Percentiles rank a stretch among this genome's conserved stretches.
Conservation (phyloP, 176 grass and related monocot genomes). For the Elymus sibiricus region DNA sequence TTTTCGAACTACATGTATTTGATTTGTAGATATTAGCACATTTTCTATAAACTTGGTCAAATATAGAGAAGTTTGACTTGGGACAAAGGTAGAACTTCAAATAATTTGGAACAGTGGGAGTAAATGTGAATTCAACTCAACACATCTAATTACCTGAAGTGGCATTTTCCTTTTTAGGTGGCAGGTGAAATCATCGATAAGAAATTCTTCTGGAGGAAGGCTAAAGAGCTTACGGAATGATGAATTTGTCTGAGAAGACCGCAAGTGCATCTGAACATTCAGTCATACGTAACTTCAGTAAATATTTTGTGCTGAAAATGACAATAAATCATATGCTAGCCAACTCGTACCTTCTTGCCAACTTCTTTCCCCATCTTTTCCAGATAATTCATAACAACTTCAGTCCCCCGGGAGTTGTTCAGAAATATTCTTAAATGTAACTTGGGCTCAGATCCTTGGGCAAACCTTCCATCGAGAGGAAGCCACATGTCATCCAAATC, state of each 20-base stretch:
- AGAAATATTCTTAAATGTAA: conserved; percentile 77
- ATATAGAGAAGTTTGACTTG: not conserved
- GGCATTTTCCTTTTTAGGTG: conserved; percentile 93
- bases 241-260: conserved; percentile 89
- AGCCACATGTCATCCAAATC: conserved; percentile 77
- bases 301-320: conserved; percentile 7
- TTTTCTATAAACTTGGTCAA: not conserved
- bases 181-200: conserved; percentile 97
- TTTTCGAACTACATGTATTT: not conserved
- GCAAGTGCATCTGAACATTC: conserved; percentile 69
- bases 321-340: not conserved
- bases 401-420: conserved; percentile 64
- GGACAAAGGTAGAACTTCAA: not conserved
- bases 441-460: conserved; percentile 71
- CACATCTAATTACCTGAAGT: conserved; percentile 56
- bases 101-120: not conserved
- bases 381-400: conserved; percentile 75
- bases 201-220: conserved; percentile 92
- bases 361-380: conserved; percentile 91
- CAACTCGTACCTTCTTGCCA: conserved; percentile 81
- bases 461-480: conserved; percentile 78
- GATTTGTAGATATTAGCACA: not conserved
- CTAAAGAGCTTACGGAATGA: conserved; percentile 83
- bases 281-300: conserved; percentile 30
- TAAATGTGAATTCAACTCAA: conserved; percentile 11